Conservation (phyloP, 2,329 filamentous ascomycete genomes). For the Calycina marina region DNA sequence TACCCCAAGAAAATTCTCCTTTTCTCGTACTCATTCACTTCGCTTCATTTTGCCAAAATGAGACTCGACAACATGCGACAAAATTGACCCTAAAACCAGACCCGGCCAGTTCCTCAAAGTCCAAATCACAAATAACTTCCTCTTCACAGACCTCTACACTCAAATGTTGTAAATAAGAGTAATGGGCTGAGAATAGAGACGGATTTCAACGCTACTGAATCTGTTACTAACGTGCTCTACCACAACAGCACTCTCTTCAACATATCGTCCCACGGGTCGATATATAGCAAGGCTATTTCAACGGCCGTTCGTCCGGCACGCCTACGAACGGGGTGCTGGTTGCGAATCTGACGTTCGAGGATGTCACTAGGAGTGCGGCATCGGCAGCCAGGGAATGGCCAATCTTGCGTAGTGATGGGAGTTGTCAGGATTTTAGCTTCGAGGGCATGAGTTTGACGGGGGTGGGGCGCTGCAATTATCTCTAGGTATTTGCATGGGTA, state of each 20-base stretch:
- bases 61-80: background rate
- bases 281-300: conserved; percentile 36
- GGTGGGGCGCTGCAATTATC: conserved; percentile 20
- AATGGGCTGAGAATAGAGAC: conserved; percentile 28
- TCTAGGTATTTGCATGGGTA: too few species aligned
- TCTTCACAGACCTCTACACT: conserved; percentile 24
- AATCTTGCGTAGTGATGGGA: conserved; percentile 26
- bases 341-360: conserved; percentile 22
- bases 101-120: conserved; percentile 28
- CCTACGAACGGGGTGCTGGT: conserved; percentile 27
- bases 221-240: conserved; percentile 29
- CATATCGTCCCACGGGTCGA: conserved; percentile 35
- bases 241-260: conserved; percentile 29
- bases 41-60: too few species aligned
- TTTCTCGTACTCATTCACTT: background rate
- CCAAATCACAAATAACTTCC: conserved; percentile 26
- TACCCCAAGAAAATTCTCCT: conserved; percentile 5
- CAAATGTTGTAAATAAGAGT: conserved; percentile 12
- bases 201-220: conserved; percentile 26
- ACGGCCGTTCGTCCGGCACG: conserved; percentile 27
- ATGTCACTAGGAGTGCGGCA: conserved; percentile 23
- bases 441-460: conserved; percentile 24
- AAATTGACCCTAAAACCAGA: conserved; percentile 11
- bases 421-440: conserved; percentile 25
- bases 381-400: conserved; percentile 24